Conservation (phyloP, 176 grass and related monocot species). For the Echinochloa phyllopogon region DNA sequence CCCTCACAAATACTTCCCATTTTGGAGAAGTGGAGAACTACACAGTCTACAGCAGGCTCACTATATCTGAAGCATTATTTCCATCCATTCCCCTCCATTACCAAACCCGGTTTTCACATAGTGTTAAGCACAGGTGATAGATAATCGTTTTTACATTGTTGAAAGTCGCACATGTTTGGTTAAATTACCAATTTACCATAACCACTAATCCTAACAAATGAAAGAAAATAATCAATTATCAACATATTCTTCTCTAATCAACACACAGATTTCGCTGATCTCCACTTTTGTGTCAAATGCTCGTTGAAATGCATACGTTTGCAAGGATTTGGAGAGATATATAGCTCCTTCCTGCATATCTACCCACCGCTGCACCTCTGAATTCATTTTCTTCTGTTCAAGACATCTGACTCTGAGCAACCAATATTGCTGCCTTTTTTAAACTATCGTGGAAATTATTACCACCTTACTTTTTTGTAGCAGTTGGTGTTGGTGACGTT, state of each 20-base stretch:
- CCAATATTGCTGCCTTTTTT: not conserved
- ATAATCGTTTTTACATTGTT: not conserved
- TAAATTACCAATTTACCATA: not conserved
- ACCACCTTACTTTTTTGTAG: not conserved
- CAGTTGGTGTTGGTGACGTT: not conserved
- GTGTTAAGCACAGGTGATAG: not conserved
- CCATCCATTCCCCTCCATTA: not conserved
- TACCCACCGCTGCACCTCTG: not conserved
- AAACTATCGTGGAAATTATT: not conserved
- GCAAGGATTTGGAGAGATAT: not conserved
- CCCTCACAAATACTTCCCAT: not conserved
- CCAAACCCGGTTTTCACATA: no score
- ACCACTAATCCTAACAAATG: not conserved
- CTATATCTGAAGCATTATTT: not conserved
- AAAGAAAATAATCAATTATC: not conserved
- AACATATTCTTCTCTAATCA: not conserved
- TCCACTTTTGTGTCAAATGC: not conserved
- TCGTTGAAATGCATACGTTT: not conserved
- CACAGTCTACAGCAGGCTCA: not conserved
- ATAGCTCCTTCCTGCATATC: not conserved
- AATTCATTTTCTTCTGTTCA: not conserved
- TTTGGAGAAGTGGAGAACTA: not conserved
- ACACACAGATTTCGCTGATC: not conserved
- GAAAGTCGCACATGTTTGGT: not conserved
- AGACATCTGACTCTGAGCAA: not conserved